Base-by-base conservation (phyloP, 2,329 filamentous ascomycete species). In the Fusarium zealandicum region DNA sequence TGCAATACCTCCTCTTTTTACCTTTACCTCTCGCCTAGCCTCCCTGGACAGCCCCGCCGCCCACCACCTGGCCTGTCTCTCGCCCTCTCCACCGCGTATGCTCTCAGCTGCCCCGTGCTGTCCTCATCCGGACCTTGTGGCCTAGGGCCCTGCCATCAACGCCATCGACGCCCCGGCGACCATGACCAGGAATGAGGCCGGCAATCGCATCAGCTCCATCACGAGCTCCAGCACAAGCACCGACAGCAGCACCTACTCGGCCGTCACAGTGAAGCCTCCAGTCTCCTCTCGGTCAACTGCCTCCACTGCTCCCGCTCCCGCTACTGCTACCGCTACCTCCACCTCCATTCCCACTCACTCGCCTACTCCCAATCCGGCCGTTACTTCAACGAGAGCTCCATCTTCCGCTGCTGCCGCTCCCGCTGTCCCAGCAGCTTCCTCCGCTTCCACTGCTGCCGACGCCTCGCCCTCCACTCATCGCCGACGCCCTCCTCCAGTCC, bases 151-250 rank as follows among this genome's bases (percentile, higher is more conserved):
- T 65, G 54, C 63, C 55, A 65, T 62, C 54, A 52, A 67, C 65
- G 65, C 64, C 60, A 63, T 67, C 66, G 63, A 71, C 68, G 66
- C 67, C 67, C 61, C 67, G 72, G 75, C 74, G 75, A 84, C 76
- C 75, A 90, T 90, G 88, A 84, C 86, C 76, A 84, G 82, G 75
- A 83, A 87, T 78, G 86, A 89, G 72, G 77, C 78, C 68, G 75
- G 75, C 68, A 79, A 80, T 75, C 87, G 86, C 76, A 83, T 88
- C 81, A 73, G 70, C 72, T 74, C 73, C 44, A 50, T 68, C 57
- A 71, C 72, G 66, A 72, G 69, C 67, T 67, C 64, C 59, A 86
- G 82, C 76, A 83, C 82, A 69, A 86, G 82, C 76, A 83, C 82
- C 69, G 82, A 85, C 67, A 90, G 86, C 76, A 84, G 86, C 77